Conservation (phyloP, 164 flowering plant species). For the Vitis riparia region DNA sequence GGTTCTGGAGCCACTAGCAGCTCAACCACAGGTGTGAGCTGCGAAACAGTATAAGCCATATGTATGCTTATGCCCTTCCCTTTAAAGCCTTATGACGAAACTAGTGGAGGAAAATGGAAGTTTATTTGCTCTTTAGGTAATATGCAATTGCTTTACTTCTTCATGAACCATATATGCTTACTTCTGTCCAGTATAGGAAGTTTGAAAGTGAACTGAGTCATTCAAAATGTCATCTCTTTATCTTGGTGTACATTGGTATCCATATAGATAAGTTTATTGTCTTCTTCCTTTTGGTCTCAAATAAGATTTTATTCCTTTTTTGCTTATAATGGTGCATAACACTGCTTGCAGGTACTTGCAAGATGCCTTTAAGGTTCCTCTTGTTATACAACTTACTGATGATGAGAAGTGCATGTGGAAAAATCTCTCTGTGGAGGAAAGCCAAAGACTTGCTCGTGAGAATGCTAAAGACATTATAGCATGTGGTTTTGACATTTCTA, state of each 20-base stretch:
- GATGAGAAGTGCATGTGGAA: slow-evolving; percentile 99
- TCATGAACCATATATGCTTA: too few relatives aligned
- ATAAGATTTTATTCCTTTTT: not conserved
- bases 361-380: slow-evolving; percentile 94
- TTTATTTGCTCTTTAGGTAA: too few relatives aligned
- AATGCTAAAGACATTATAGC: slow-evolving; percentile 99
- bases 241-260: not conserved
- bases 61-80: too few relatives aligned
- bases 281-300: not conserved
- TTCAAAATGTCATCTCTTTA: not conserved
- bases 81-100: too few relatives aligned
- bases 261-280: not conserved
- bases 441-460: slow-evolving; percentile 86
- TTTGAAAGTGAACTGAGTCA: not conserved
- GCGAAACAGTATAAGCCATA: too few relatives aligned
- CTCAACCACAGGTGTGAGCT: too few relatives aligned
- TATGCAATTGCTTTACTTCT: too few relatives aligned
- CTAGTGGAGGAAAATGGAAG: too few relatives aligned
- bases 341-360: slow-evolving; percentile 77
- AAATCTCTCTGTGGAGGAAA: slow-evolving; percentile 84
- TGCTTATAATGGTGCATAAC: slow-evolving; percentile 3
- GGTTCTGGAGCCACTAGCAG: too few relatives aligned
- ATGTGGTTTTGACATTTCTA: slow-evolving; percentile 91
- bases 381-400: slow-evolving; percentile 93
- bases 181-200: too few relatives aligned